These are phyloP conservation scores for Xeromyces bisporus DNA, from an alignment of 495 filamentous ascomycete genomes.

Conservation along the genomic window DNA sequence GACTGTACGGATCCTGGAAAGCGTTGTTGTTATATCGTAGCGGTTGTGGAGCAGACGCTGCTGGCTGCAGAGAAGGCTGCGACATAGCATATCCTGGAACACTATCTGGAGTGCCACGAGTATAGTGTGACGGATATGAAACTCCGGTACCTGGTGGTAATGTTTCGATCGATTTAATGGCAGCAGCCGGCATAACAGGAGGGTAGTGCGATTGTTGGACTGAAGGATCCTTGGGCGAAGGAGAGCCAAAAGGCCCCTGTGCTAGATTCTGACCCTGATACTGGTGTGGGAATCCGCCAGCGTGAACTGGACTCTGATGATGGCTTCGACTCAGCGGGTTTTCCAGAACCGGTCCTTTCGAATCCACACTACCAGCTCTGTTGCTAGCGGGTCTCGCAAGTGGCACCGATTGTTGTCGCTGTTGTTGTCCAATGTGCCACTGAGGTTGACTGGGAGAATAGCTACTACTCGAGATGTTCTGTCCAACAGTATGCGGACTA, in stretches of 20 bases:
- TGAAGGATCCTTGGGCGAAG: background rate
- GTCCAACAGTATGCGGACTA: background rate
- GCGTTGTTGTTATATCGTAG: background rate
- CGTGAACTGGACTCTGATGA: background rate
- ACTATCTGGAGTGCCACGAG: background rate
- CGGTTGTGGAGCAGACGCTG: background rate
- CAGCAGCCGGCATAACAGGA: background rate
- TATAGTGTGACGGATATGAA: background rate
- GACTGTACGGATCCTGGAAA: background rate
- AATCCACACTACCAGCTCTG: too few species aligned
- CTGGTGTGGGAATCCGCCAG: background rate
- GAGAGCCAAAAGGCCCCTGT: background rate
- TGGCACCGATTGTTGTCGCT: too few species aligned
- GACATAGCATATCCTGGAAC: background rate
- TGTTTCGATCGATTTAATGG: background rate
- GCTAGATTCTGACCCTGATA: background rate
- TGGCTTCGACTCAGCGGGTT: background rate
- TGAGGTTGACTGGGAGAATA: conserved; percentile 1
- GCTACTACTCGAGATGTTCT: background rate
- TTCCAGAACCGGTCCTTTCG: background rate
- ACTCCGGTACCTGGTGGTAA: background rate
- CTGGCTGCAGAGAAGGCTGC: background rate
- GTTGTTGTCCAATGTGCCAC: conserved; percentile 1
- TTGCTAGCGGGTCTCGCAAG: too few species aligned
- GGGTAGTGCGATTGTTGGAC: background rate